A percentile compares a stretch with the other conserved stretches of the same genome.
Conservation (phyloP, 2,329 filamentous ascomycete species). For the Scedosporium apiospermum region DNA sequence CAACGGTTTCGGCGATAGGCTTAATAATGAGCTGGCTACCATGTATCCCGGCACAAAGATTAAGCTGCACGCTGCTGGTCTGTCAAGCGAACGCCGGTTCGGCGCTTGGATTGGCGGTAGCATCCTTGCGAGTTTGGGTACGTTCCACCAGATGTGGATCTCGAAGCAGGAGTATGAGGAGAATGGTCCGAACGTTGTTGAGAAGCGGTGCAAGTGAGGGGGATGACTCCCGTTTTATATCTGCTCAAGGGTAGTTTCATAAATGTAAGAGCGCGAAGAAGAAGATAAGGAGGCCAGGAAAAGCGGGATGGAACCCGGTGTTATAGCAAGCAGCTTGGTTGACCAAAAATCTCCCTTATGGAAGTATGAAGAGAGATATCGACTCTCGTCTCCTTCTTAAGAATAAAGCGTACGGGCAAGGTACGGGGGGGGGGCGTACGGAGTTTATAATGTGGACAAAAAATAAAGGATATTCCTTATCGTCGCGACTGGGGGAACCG, state of each 20-base stretch:
- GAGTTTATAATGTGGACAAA: background rate
- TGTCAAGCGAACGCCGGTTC: conserved; percentile 82
- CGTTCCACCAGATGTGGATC: conserved; percentile 99
- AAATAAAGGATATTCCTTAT: background rate
- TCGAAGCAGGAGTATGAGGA: conserved; percentile 96
- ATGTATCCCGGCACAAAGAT: conserved; percentile 82
- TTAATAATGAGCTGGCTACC: conserved; percentile 72
- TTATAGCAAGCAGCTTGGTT: background rate
- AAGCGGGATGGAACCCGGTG: background rate
- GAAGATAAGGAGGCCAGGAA: background rate
- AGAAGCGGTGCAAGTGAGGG: conserved; percentile 84
- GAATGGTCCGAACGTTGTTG: conserved; percentile 80
- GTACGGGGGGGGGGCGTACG: background rate
- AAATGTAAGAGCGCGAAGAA: background rate
- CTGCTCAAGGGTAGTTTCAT: background rate
- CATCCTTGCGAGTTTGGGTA: conserved; percentile 88
- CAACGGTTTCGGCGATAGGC: conserved; percentile 83
- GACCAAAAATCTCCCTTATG: background rate
- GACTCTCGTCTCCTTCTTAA: background rate
- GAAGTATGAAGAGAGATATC: too few relatives aligned
- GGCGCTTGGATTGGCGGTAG: conserved; percentile 95
- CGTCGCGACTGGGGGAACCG: too few relatives aligned
- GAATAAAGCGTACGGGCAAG: background rate
- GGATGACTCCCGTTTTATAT: background rate
- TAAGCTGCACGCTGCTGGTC: conserved; percentile 77